Percentiles rank a stretch among this genome's conserved stretches.
These are phyloP conservation scores for Xylariaceae sp. DNA, from an alignment of 2,329 filamentous ascomycete species.

Conservation along the genomic window DNA sequence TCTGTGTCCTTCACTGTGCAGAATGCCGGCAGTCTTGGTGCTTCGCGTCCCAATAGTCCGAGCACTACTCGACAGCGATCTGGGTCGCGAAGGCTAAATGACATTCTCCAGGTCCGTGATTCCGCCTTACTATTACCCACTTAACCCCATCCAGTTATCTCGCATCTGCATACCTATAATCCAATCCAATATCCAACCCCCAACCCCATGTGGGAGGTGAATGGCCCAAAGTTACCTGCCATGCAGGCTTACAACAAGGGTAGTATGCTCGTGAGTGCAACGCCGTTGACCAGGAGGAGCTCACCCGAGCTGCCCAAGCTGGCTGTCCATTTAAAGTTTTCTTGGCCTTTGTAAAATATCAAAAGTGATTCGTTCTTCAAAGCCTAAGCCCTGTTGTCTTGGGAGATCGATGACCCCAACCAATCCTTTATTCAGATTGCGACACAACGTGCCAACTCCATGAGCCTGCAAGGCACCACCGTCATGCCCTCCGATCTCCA, in stretches of 20 bases:
- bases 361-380: neutral
- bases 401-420: constrained; percentile 1
- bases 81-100: constrained; percentile 38
- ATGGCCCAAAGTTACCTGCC: neutral
- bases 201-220: too few relatives aligned
- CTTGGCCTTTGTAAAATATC: neutral
- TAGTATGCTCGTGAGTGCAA: neutral
- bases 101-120: constrained; percentile 42
- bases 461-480: constrained; percentile 29
- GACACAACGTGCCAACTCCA: constrained; percentile 39
- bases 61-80: constrained; percentile 24
- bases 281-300: too few relatives aligned
- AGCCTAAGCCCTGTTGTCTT: neutral
- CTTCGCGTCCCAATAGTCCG: constrained; percentile 5
- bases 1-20: constrained; percentile 5
- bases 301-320: neutral
- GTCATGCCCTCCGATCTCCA: constrained; percentile 20
- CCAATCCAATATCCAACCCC: too few relatives aligned
- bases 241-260: neutral
- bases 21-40: constrained; percentile 6
- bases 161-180: neutral
- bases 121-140: neutral
- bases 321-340: neutral
- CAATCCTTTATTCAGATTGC: constrained; percentile 31
- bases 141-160: neutral